phyloP scores from a whole-genome alignment of 1,284 basidiomycete genomes.

The Mixia osmundae region DNA sequence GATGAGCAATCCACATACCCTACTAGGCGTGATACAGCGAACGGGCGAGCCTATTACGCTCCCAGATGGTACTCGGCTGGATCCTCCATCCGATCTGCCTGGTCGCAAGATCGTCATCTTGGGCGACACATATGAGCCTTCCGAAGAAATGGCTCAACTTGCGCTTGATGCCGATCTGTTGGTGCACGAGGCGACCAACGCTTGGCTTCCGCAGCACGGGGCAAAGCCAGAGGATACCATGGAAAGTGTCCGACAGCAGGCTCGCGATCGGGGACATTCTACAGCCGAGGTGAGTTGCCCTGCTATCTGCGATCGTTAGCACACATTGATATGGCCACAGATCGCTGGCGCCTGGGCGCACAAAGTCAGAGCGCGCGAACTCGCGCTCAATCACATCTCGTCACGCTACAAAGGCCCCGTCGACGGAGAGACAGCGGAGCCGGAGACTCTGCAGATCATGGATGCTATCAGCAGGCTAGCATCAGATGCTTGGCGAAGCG shows the following conservation, averaged over 20 bases:
- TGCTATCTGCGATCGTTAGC: background rate
- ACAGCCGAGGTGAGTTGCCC: conserved; percentile 32
- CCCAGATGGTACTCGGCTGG: conserved; percentile 48
- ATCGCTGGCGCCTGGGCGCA: conserved; percentile 58
- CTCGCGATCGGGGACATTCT: conserved; percentile 48
- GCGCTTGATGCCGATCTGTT: conserved; percentile 39
- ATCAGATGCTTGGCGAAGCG: background rate
- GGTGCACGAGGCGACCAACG: conserved; percentile 67
- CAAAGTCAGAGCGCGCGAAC: conserved; percentile 34
- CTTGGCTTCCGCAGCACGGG: conserved; percentile 36
- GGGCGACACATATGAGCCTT: conserved; percentile 44
- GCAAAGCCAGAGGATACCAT: conserved; percentile 20
- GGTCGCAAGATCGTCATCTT: conserved; percentile 54
- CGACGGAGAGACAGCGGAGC: background rate
- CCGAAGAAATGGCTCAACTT: conserved; percentile 34
- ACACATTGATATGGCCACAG: background rate
- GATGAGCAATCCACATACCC: conserved; percentile 43
- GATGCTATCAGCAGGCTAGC: background rate
- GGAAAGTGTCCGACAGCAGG: conserved; percentile 33
- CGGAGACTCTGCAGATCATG: background rate
- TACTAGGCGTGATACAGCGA: conserved; percentile 39
- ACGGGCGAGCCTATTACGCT: conserved; percentile 40
- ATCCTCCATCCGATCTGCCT: conserved; percentile 39
- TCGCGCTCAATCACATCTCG: conserved; percentile 50
- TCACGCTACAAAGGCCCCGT: conserved; percentile 18